Evolutionary conservation across 306 rosid species (phyloP).

Genomic region (Cucurbita moschata): DNA sequence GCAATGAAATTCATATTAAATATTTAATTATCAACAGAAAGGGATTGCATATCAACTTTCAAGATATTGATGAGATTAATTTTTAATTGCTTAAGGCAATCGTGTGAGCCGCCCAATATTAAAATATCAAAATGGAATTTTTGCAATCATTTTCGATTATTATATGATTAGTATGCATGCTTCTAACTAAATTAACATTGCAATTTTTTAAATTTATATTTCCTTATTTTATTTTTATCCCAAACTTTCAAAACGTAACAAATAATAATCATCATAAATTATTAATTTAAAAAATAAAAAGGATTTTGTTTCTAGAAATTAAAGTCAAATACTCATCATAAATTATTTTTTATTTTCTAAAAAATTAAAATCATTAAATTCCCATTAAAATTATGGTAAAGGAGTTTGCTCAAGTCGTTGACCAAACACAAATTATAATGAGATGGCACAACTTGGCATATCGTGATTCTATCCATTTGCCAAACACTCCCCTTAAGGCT

Average conservation of each 20-base stretch:
- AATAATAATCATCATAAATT: no score
- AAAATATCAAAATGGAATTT: background rate
- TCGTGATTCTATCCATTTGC: background rate
- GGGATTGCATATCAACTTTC: background rate
- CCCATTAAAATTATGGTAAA: background rate
- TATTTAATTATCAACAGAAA: background rate
- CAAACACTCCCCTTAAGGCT: background rate
- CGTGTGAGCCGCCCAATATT: background rate
- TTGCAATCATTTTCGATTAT: background rate
- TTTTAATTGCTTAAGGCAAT: background rate
- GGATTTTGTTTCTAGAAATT: background rate
- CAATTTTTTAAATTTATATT: no score
- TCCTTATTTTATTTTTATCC: no score
- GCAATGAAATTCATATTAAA: background rate
- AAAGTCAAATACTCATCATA: background rate
- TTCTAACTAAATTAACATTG: background rate
- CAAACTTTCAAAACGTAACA: no score
- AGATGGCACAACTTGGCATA: background rate
- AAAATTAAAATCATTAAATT: background rate
- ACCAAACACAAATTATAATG: background rate
- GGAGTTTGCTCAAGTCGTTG: background rate
- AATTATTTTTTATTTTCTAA: no score
- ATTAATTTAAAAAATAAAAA: no score
- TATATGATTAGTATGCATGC: background rate
- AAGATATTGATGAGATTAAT: background rate